Evolutionary conservation across 345 rosid species (phyloP), one percentile per base, ranked within the genome.

Genomic region (Moringa oleifera): DNA sequence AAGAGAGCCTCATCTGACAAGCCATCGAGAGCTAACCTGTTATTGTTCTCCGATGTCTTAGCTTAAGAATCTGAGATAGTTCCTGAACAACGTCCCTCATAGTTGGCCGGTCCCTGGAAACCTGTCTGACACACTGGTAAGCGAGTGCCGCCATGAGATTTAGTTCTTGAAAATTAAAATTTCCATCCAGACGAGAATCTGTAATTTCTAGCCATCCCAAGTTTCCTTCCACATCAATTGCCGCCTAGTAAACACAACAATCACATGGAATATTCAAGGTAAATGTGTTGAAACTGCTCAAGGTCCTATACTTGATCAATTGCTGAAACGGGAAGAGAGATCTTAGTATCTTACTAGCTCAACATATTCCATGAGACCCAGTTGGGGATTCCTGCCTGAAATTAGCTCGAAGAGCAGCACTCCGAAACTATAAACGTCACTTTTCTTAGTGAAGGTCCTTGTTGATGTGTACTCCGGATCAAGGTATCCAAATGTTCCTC

Each of bases 371-470:
- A 84, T 70, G 67, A 82, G 86, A 55, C 88, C 85, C 57, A 79
- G 83, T 28, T 79, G 86, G 53, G 94, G 88, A 73, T 75, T 87
- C 71, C 83, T 80, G 65, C 86, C 83, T 17, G 88, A 85, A 54
- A 82, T 77, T 55, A 82, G 77, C 55, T 84, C 90, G 58, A 87
- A 84, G 7, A 84, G 80, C 63, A 87, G 73, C 57, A 87, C 86
- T 57, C 90, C 90, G 19, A 73, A 84, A 67, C 94, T 80, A 62
- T 84, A 87, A 47, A 87, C 88, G 50, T 84, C 88, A 23, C 93
- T 84, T 64, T 77, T 87, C 83, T 82, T 84, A 2, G 88, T 84
- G 66, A 82, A 84, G 16, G 59, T 72, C 63, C 69, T 50, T 0
- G 85, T 70, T 36, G 83, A 80, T 53, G 82, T 69, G 49, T 82